These are phyloP conservation scores for Diutina pseudorugosa DNA, from an alignment of 1,139 yeast species.

Conservation along the genomic window DNA sequence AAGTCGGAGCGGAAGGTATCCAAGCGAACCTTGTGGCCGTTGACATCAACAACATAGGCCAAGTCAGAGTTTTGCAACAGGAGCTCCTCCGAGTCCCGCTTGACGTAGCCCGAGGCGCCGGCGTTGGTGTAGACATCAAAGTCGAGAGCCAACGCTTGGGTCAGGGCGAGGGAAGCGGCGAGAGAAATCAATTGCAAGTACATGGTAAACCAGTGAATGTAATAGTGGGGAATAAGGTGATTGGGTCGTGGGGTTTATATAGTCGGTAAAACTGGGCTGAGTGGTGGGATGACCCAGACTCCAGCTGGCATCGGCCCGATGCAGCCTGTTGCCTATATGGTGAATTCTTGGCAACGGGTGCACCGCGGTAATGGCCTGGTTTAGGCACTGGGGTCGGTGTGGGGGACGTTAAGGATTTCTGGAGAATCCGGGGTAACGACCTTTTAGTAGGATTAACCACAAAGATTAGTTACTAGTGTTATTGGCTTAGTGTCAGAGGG, in stretches of 20 bases:
- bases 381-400: no score
- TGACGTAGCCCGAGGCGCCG: neutral
- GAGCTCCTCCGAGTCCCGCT: neutral
- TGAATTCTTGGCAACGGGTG: neutral
- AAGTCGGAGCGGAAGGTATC: neutral
- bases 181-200: neutral
- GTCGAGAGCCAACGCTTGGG: neutral
- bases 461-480: no score
- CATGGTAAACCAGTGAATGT: neutral
- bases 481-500: no score
- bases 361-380: neutral
- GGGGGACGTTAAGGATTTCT: no score
- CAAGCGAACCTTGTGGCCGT: neutral
- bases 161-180: neutral
- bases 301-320: neutral
- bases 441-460: no score
- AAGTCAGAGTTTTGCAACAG: neutral
- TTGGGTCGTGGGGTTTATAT: neutral
- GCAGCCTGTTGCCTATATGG: neutral
- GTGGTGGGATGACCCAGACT: neutral
- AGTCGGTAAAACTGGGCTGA: neutral
- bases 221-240: neutral
- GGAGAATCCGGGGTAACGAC: no score
- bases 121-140: neutral
- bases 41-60: neutral